phyloP scores from a whole-genome alignment of 345 rosid species.

The Hypericum perforatum region DNA sequence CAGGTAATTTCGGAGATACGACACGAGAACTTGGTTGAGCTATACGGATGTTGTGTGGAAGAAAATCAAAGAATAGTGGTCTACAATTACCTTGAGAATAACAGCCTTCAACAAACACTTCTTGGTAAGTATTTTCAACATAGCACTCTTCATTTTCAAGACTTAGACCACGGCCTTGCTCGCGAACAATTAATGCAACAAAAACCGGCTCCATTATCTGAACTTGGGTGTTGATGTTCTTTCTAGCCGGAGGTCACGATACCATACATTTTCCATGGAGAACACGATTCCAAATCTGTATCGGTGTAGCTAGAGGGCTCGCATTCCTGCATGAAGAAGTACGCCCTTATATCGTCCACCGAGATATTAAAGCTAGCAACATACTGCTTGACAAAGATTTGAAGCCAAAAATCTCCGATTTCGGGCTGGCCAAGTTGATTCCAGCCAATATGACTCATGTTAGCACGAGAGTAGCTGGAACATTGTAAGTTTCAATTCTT shows the following conservation, averaged over 20 bases:
- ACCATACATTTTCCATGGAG: conserved; percentile 70
- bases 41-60: conserved; percentile 88
- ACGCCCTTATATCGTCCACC: conserved; percentile 63
- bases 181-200: no score
- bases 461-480: conserved; percentile 98
- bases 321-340: conserved; percentile 86
- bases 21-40: conserved; percentile 78
- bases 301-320: conserved; percentile 78
- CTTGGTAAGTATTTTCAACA: conserved; percentile 38
- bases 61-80: conserved; percentile 75
- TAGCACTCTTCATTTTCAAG: no score
- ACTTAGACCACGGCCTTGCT: no score
- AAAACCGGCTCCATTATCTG: background rate
- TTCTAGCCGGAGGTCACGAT: conserved; percentile 45
- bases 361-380: conserved; percentile 98
- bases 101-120: conserved; percentile 80
- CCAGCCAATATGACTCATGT: conserved; percentile 80
- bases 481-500: conserved; percentile 52
- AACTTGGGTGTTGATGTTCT: conserved; percentile 8
- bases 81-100: conserved; percentile 82
- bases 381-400: conserved; percentile 74
- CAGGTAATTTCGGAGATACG: conserved; percentile 58
- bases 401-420: conserved; percentile 83
- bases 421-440: conserved; percentile 90
- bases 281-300: conserved; percentile 52